Evolutionary conservation across 805 yeast species (phyloP).

Genomic region (Komagataella pastoris): DNA sequence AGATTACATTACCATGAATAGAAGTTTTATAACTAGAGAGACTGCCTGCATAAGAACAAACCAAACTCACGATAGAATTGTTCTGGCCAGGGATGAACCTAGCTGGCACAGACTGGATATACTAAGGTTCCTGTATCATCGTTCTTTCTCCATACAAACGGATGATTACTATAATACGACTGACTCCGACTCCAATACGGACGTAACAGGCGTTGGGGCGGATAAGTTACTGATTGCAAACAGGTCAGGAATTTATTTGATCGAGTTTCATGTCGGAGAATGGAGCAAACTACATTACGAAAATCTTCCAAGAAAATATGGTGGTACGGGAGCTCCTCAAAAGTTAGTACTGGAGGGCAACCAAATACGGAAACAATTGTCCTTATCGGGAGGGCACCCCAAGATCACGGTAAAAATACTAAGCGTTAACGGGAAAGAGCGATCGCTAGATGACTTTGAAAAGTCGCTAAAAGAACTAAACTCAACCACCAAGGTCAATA

Average conservation of each 20-base stretch:
- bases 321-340: constrained; percentile 49
- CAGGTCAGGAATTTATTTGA: constrained; percentile 54
- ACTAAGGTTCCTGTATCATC: constrained; percentile 69
- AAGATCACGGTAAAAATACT: constrained; percentile 28
- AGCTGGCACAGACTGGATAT: constrained; percentile 81
- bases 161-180: not conserved
- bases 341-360: constrained; percentile 35
- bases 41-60: constrained; percentile 38
- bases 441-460: constrained; percentile 39
- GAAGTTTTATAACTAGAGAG: constrained; percentile 73
- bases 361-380: constrained; percentile 25
- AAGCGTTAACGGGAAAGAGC: constrained; percentile 48
- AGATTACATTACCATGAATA: constrained; percentile 68
- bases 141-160: constrained; percentile 41
- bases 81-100: constrained; percentile 52
- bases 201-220: constrained; percentile 29
- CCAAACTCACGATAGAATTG: constrained; percentile 32
- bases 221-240: constrained; percentile 35
- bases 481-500: constrained; percentile 5
- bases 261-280: constrained; percentile 59
- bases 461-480: constrained; percentile 13
- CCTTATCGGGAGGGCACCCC: constrained; percentile 11
- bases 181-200: constrained; percentile 25
- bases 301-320: constrained; percentile 38
- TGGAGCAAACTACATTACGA: constrained; percentile 46